phyloP scores from a whole-genome alignment of 768 basidiomycete genomes.

The Termitomyces sp. region DNA sequence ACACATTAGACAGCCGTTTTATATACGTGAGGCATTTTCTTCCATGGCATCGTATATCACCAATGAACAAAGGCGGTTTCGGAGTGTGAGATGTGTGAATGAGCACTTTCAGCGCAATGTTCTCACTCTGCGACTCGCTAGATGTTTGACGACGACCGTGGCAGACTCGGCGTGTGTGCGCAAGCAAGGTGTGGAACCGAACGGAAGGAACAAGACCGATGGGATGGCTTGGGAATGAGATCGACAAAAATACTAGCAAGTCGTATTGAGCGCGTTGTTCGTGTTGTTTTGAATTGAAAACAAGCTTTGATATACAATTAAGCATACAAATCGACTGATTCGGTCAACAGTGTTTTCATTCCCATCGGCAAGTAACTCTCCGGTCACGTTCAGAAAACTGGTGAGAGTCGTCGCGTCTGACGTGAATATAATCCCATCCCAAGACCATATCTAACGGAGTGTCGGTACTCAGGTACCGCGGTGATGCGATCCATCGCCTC shows the following conservation, averaged over 20 bases:
- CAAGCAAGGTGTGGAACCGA: neutral
- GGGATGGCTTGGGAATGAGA: neutral
- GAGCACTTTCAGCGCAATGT: neutral
- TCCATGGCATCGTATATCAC: neutral
- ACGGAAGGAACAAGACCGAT: conserved; percentile 1
- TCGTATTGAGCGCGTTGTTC: conserved; percentile 10
- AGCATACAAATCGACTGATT: neutral
- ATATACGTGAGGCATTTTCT: conserved; percentile 16
- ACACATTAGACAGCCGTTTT: neutral
- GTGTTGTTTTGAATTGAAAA: conserved; percentile 3
- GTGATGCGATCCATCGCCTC: neutral
- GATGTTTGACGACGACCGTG: neutral
- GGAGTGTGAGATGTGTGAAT: conserved; percentile 9
- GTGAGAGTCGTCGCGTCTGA: neutral
- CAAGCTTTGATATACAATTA: neutral
- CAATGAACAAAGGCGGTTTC: conserved; percentile 12
- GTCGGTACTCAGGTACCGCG: neutral
- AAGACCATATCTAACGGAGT: neutral
- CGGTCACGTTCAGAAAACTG: neutral
- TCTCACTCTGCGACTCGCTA: conserved; percentile 8
- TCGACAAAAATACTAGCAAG: conserved; percentile 14
- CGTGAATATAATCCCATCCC: neutral
- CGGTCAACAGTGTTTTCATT: neutral
- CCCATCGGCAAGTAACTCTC: neutral
- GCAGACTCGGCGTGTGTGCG: conserved; percentile 1